Evolutionary conservation across 345 rosid genomes (phyloP), one percentile per base, ranked within the genome.

Genomic region (Cochlearia excelsa): DNA sequence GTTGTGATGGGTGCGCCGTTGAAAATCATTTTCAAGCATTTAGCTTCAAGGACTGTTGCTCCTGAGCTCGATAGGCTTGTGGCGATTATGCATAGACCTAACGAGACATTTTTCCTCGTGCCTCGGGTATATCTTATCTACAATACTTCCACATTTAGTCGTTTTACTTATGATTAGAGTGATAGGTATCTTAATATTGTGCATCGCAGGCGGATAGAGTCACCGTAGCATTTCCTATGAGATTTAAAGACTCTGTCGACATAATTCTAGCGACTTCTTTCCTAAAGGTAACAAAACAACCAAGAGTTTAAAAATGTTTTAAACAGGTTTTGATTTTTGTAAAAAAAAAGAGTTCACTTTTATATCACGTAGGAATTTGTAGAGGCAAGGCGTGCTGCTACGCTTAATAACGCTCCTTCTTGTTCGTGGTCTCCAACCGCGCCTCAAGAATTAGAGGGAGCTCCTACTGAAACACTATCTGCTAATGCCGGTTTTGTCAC

Each of bases 401-500:
- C 88, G 56, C 81, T 94, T 52, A 82, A 57, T 83, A 85, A 70
- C 71, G 95, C 97, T 47, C 99, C 99, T 75, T 71, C 81, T 45
- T 90, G 97, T 67, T 70, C 68, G 37, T 90, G 97, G 97, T 90
- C 97, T 66, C 61, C 80, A 45, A 75, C 82, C 5, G 83, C 93
- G 57, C 97, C 97, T 2, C 53, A 58, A 3, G 97, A 90, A 61
- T 61, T 90, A 40, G 80, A 84, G 67, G 86, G 77, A 67, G 87
- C 77, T 70, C 84, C 96, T 60, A 77, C 74, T 34, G 87, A 94
- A 65, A 81, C 89, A 55, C 68, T 87, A 69, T 77, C 80, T 33
- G 90, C 90, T 54, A 94, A 87, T 77, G 97, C 99, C 9, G 96
- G 99, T 78, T 94, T 89, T 76, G 95, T 94, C 33, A 78, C 96